phyloP scores from a whole-genome alignment of 768 basidiomycete species.

The Fistulinella prunicolor region DNA sequence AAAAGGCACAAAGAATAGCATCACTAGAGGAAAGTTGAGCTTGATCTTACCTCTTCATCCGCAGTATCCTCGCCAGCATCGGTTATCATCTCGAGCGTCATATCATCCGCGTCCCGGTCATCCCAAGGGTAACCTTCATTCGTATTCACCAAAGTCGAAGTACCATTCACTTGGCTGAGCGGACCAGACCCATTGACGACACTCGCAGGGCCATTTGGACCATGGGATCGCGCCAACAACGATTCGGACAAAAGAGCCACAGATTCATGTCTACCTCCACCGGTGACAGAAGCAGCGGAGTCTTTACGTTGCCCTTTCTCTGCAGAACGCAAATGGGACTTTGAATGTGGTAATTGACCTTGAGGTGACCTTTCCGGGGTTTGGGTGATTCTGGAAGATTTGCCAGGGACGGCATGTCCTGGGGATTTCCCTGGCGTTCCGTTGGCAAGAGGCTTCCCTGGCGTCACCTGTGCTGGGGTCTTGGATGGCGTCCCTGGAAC shows the following conservation, averaged over 20 bases:
- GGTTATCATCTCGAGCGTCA: slow-evolving; percentile 73
- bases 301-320: slow-evolving; percentile 22
- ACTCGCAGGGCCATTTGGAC: slow-evolving; percentile 15
- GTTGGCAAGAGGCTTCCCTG: slow-evolving; percentile 16
- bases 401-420: slow-evolving; percentile 19
- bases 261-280: slow-evolving; percentile 17
- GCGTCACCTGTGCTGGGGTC: slow-evolving; percentile 16
- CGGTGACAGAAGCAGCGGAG: slow-evolving; percentile 15
- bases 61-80: slow-evolving; percentile 53
- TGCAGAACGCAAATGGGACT: slow-evolving; percentile 12
- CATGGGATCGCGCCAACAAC: slow-evolving; percentile 9
- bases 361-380: slow-evolving; percentile 23
- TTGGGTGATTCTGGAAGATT: slow-evolving; percentile 20
- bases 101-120: slow-evolving; percentile 50
- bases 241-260: slow-evolving; percentile 19
- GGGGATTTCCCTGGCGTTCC: slow-evolving; percentile 22
- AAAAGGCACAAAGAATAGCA: background rate
- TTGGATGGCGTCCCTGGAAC: slow-evolving; percentile 16
- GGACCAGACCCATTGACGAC: slow-evolving; percentile 18
- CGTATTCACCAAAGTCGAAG: slow-evolving; percentile 19
- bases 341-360: slow-evolving; percentile 20
- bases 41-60: slow-evolving; percentile 63
- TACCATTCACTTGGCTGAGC: slow-evolving; percentile 22
- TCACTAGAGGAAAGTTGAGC: background rate
- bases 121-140: slow-evolving; percentile 26